phyloP scores from a whole-genome alignment of 768 basidiomycete species.

The Pholiota molesta region DNA sequence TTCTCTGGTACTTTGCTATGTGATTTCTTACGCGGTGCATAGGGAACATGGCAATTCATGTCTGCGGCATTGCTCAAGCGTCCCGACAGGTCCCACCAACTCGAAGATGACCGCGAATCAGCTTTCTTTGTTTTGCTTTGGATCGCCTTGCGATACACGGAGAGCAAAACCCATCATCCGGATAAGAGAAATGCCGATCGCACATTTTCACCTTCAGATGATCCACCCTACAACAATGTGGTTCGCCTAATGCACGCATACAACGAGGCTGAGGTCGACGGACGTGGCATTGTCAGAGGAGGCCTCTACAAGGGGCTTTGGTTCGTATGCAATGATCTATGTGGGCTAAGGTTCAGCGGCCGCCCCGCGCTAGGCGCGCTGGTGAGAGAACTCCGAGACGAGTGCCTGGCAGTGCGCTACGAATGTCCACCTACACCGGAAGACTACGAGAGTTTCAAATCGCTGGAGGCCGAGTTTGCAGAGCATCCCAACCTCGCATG shows the following conservation, averaged over 20 bases:
- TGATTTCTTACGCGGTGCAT: background rate
- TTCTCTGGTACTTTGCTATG: background rate
- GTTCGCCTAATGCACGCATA: background rate
- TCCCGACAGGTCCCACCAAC: background rate
- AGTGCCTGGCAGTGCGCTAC: no score
- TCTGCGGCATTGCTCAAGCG: background rate
- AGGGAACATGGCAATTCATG: constrained; percentile 3
- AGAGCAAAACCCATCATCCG: background rate
- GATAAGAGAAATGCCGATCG: no score
- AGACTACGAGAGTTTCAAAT: no score
- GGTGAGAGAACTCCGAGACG: background rate
- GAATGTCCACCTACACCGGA: no score
- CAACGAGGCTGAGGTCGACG: background rate
- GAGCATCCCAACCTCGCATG: no score
- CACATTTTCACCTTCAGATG: no score
- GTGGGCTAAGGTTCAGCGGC: background rate
- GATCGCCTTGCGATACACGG: background rate
- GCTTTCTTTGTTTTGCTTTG: background rate
- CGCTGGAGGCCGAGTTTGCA: no score
- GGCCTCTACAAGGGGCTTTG: background rate
- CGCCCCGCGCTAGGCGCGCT: background rate
- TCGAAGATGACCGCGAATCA: background rate
- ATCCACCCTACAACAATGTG: no score
- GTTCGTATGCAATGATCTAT: background rate
- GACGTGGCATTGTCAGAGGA: no score